Evolutionary conservation across 192 early-diverging fungal species (phyloP).

Genomic region (Podila epigama): DNA sequence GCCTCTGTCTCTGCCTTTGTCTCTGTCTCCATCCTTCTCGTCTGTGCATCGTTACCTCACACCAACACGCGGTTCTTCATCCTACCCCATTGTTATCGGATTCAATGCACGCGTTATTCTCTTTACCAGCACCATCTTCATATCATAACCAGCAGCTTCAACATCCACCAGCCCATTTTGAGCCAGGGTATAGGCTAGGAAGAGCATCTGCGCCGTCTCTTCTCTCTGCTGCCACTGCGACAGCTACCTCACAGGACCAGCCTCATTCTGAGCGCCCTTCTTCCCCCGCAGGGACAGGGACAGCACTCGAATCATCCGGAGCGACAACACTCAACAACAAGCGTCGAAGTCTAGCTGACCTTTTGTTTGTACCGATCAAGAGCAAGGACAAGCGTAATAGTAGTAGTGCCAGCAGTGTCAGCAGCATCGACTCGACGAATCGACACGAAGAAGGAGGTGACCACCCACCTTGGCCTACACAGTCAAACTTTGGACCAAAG

Average conservation of each 20-base stretch:
- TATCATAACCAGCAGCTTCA: not conserved
- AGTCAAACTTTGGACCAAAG: constrained; percentile 9
- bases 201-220: not conserved
- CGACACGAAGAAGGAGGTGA: constrained; percentile 23
- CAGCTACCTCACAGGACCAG: not conserved
- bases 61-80: not conserved
- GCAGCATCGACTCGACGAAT: constrained; percentile 31
- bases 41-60: not conserved
- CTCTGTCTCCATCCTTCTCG: not conserved
- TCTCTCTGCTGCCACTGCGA: too few species aligned
- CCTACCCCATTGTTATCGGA: too few species aligned
- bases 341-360: constrained; percentile 32
- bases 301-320: not conserved
- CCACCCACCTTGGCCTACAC: not conserved
- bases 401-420: constrained; percentile 13
- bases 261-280: not conserved
- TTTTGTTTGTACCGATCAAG: constrained; percentile 37
- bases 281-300: not conserved
- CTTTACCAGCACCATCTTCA: not conserved
- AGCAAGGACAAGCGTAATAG: constrained; percentile 29
- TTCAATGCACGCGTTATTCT: not conserved
- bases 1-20: not conserved
- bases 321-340: constrained; percentile 24
- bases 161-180: not conserved
- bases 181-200: not conserved